Evolutionary conservation across 495 filamentous ascomycete species (phyloP).

Genomic region (Hypoxylon lienhwacheense): DNA sequence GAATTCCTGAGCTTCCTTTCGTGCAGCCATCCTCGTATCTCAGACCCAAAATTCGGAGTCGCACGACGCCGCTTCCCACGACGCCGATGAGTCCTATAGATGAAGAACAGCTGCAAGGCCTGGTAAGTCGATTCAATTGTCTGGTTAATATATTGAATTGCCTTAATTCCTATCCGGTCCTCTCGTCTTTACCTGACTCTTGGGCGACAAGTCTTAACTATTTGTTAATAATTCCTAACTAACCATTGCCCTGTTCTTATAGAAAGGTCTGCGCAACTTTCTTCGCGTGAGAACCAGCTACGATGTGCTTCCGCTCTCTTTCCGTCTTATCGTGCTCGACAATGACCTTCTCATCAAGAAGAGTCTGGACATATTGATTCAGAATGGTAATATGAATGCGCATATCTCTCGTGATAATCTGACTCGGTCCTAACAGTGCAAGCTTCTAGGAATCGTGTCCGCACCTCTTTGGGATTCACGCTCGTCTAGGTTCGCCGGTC

Average conservation of each 20-base stretch:
- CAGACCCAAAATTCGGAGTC: conserved; percentile 61
- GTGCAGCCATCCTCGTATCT: conserved; percentile 88
- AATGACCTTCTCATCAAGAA: conserved; percentile 94
- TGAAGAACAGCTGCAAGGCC: conserved; percentile 86
- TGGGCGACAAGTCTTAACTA: conserved; percentile 2
- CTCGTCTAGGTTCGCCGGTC: conserved; percentile 87
- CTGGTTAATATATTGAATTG: too few relatives aligned
- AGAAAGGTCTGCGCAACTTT: conserved; percentile 93
- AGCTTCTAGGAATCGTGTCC: conserved; percentile 83
- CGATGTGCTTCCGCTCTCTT: conserved; percentile 97
- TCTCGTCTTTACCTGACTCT: conserved; percentile 4
- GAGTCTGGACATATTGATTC: conserved; percentile 93
- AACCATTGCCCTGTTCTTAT: conserved; percentile 22
- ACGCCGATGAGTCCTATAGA: conserved; percentile 75
- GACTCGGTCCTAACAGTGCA: conserved; percentile 20
- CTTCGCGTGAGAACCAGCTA: conserved; percentile 95
- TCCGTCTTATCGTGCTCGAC: conserved; percentile 93
- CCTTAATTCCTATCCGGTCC: conserved; percentile 4
- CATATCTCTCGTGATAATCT: background rate
- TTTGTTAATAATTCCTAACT: conserved; percentile 1
- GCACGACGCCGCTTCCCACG: conserved; percentile 48
- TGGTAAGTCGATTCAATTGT: conserved; percentile 61
- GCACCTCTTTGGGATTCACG: conserved; percentile 97
- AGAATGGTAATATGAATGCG: conserved; percentile 70
- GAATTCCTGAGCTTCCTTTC: conserved; percentile 58